Evolutionary conservation across 208 protist species (phyloP).

Genomic region (Acanthamoeba sp.): DNA sequence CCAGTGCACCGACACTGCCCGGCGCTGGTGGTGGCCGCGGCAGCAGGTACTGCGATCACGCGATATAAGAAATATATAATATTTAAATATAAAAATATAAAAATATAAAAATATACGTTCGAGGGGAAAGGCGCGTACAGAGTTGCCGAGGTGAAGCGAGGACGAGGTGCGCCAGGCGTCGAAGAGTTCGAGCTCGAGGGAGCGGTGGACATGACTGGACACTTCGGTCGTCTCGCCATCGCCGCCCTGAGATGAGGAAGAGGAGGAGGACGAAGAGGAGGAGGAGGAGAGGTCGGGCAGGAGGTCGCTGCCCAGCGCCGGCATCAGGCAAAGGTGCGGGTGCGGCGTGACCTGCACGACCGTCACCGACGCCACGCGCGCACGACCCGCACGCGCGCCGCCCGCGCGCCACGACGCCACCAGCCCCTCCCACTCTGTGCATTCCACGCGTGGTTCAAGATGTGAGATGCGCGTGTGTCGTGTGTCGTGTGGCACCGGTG

Average conservation of each 20-base stretch:
- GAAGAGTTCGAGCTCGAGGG: slow-evolving; percentile 3
- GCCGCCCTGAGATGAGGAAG: neutral
- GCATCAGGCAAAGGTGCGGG: neutral
- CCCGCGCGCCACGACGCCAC: slow-evolving; percentile 14
- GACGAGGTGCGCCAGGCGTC: slow-evolving; percentile 9
- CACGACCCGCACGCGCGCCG: neutral
- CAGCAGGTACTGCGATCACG: neutral
- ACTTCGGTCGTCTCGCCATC: neutral
- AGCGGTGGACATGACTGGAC: neutral
- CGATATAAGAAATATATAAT: too few relatives aligned
- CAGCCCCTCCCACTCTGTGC: slow-evolving; percentile 9
- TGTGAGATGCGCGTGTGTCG: neutral
- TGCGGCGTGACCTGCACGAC: slow-evolving; percentile 30
- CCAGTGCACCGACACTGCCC: neutral
- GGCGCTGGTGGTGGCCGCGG: neutral
- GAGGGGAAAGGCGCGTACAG: neutral
- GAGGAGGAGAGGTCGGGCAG: slow-evolving; percentile 10
- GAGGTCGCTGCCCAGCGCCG: neutral
- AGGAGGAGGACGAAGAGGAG: neutral
- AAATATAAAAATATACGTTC: too few relatives aligned
- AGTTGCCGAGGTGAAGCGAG: neutral
- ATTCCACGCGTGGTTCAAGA: neutral
- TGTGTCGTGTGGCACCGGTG: neutral
- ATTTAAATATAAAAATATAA: too few relatives aligned
- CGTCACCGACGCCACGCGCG: neutral